Base-by-base conservation (phyloP, 176 grass and related monocot species). In the Saccharum officinarum region DNA sequence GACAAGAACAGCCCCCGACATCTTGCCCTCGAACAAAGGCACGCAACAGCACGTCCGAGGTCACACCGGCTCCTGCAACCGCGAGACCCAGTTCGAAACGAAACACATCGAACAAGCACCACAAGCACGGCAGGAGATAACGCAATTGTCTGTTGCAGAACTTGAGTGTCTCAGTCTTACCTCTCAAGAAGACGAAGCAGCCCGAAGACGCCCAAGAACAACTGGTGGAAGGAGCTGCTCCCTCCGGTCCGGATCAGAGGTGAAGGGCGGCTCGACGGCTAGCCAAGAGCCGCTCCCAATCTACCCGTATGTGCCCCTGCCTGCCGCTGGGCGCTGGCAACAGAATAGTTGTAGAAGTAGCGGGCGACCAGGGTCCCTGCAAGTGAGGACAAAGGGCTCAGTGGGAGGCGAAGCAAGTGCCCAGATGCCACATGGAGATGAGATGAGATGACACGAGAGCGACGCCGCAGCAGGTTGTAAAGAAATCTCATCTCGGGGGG, bases 1-100 rank as follows among this genome's bases (percentile, higher is more conserved):
- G 38, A 94, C 90, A 16, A 94, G 82, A 77, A 67, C 87, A 73
- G 92, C 87, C 2, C 92, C 87, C 39, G 84, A 73, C 92, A 94
- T 94, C 82, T 76, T 37, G 36, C 4, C 11, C 30, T 14, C 50
- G 39, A 69, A 26, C 66, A 78, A 33, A 17, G 42, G 42, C 44
- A 16, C 39, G 1, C 44, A 16, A 4, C 59, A 45, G 33, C 22
- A n/a, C 45, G 13, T 18, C 47, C 3, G 26, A 44, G 17, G 40
- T 75, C 54, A 11, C 54, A 11, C 15, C 10, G 38, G 70, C 60
- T 46, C 52, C 88, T 78, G 73, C 73, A 86, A 37, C 28, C 26
- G 38, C 17, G 64, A 69, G 38, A 41, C 75, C 26, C 17, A 73
- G 65, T 69, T 38, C 12, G 78, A 47, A 37, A 82, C 36, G 10